Percentiles rank a stretch among this genome's conserved stretches.
Conservation (phyloP, 306 rosid genomes). For the Rosa chinensis region DNA sequence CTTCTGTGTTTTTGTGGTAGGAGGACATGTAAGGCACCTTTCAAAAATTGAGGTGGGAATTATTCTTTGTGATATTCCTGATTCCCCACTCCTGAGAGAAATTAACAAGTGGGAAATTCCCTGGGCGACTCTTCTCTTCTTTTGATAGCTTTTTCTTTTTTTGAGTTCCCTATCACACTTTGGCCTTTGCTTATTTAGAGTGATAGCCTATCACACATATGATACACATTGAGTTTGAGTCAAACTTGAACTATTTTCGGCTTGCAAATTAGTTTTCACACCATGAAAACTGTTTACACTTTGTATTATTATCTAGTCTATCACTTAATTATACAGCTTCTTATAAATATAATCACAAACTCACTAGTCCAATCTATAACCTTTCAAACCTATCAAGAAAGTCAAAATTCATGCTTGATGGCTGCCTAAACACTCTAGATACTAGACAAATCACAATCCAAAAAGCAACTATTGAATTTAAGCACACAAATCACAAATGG, state of each 20-base stretch:
- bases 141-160: background rate
- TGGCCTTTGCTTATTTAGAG: conserved; percentile 17
- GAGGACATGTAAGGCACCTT: conserved; percentile 6
- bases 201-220: conserved; percentile 57
- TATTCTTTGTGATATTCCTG: conserved; percentile 39
- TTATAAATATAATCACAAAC: background rate
- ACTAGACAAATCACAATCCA: background rate
- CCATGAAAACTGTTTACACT: conserved; percentile 12
- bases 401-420: conserved; percentile 11
- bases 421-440: background rate
- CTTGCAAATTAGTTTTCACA: conserved; percentile 10
- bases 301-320: background rate
- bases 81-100: conserved; percentile 32
- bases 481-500: background rate
- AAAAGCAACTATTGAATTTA: background rate
- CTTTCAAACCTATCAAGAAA: background rate
- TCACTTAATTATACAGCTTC: background rate
- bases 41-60: conserved; percentile 23
- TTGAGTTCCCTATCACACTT: background rate
- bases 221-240: conserved; percentile 22
- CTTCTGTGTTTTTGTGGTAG: background rate
- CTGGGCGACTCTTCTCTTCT: conserved; percentile 17
- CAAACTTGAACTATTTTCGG: conserved; percentile 21
- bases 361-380: background rate
- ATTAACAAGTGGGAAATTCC: conserved; percentile 12